Conservation (phyloP, 2,329 filamentous ascomycete genomes). For the Ophiocordyceps camponoti-rufipedis region DNA sequence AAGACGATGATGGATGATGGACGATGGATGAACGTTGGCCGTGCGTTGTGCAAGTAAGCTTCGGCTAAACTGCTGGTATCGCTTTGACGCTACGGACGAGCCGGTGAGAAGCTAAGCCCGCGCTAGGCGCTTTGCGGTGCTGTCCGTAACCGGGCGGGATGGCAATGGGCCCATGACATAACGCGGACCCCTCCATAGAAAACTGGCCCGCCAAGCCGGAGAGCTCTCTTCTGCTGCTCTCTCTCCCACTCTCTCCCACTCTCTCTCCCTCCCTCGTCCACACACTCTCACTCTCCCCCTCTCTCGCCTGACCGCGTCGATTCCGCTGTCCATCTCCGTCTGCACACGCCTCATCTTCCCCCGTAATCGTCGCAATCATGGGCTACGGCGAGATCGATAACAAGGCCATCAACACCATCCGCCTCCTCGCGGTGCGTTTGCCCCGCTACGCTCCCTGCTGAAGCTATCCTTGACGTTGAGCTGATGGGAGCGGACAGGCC, state of each 20-base stretch:
- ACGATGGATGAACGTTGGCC: no score
- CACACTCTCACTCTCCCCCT: background rate
- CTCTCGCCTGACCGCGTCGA: background rate
- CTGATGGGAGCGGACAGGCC: constrained; percentile 37
- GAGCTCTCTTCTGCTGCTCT: background rate
- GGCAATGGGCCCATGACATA: background rate
- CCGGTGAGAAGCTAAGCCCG: background rate
- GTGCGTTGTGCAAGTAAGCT: background rate
- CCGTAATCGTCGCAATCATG: constrained; percentile 40
- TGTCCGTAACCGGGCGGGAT: background rate
- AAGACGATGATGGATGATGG: no score
- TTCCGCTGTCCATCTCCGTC: constrained; percentile 3
- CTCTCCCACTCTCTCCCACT: background rate
- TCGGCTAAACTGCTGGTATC: background rate
- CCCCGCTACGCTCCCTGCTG: constrained; percentile 8
- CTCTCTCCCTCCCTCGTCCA: background rate
- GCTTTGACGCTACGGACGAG: background rate
- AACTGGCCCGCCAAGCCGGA: background rate
- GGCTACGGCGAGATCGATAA: constrained; percentile 73
- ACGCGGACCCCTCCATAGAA: background rate
- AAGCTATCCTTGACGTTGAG: background rate
- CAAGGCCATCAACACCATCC: constrained; percentile 96
- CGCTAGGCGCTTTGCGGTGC: background rate
- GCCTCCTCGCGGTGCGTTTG: constrained; percentile 73
- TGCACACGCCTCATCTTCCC: constrained; percentile 2